phyloP scores from a whole-genome alignment of 495 filamentous ascomycete species.

The Talaromyces wortmannii region DNA sequence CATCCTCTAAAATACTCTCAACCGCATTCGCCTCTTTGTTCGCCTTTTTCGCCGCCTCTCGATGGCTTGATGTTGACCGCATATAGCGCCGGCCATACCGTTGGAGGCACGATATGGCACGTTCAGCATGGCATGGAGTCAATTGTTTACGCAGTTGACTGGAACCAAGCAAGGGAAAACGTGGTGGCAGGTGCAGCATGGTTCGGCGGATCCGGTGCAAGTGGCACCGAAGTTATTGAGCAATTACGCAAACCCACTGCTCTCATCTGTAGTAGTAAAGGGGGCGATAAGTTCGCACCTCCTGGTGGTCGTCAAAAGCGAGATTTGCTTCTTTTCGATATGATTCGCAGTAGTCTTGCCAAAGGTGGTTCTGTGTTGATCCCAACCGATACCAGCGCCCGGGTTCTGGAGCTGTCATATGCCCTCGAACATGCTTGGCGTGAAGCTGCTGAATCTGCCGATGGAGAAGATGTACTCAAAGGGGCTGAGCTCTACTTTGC shows the following conservation, averaged over 20 bases:
- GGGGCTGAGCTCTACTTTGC: conserved; percentile 73
- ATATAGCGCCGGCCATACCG: conserved; percentile 91
- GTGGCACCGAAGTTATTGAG: conserved; percentile 87
- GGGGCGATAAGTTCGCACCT: conserved; percentile 63
- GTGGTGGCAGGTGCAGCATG: conserved; percentile 89
- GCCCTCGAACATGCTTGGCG: conserved; percentile 89
- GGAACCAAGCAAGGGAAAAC: conserved; percentile 93
- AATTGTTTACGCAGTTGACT: conserved; percentile 95
- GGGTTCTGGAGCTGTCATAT: conserved; percentile 90
- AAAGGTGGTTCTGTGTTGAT: conserved; percentile 92
- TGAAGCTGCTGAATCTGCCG: conserved; percentile 45
- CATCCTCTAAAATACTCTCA: conserved; percentile 95
- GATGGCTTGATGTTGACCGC: conserved; percentile 94
- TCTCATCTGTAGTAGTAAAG: conserved; percentile 80
- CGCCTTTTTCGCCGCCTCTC: conserved; percentile 79
- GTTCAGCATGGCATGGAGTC: conserved; percentile 96
- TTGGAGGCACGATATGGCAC: conserved; percentile 98
- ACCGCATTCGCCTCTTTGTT: conserved; percentile 79
- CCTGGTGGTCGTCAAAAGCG: conserved; percentile 67
- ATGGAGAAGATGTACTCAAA: conserved; percentile 50
- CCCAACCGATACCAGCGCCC: conserved; percentile 88
- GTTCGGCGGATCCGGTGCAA: conserved; percentile 74
- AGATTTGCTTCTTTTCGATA: conserved; percentile 77
- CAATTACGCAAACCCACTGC: conserved; percentile 89
- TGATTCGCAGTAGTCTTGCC: conserved; percentile 67